phyloP scores from a whole-genome alignment of 345 rosid species.

The Cardamine resedifolia region DNA sequence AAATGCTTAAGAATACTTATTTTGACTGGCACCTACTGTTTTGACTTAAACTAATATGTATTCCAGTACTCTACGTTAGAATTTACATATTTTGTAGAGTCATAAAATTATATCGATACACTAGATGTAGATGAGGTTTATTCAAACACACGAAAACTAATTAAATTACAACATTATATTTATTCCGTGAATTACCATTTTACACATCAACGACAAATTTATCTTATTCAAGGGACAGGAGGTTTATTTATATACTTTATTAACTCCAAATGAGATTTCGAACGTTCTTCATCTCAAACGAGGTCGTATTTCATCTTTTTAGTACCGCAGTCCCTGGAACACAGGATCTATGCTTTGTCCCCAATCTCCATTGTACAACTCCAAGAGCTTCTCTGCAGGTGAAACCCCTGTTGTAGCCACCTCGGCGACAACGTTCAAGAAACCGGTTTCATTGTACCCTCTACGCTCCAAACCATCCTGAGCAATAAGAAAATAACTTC shows the following conservation, averaged over 20 bases:
- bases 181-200: too few species aligned
- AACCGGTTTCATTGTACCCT: slow-evolving; percentile 77
- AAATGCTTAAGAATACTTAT: too few species aligned
- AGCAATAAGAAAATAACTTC: neutral
- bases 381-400: slow-evolving; percentile 77
- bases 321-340: slow-evolving; percentile 69
- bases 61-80: too few species aligned
- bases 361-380: slow-evolving; percentile 74
- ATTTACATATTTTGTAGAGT: too few species aligned
- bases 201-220: too few species aligned
- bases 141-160: too few species aligned
- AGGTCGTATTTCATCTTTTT: neutral
- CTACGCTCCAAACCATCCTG: slow-evolving; percentile 90
- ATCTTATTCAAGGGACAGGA: too few species aligned
- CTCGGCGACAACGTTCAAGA: slow-evolving; percentile 65
- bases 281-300: neutral
- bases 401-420: slow-evolving; percentile 82
- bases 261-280: neutral
- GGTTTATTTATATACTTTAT: neutral
- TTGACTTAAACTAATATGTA: too few species aligned
- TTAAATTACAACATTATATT: too few species aligned
- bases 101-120: too few species aligned
- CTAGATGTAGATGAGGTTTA: too few species aligned
- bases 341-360: slow-evolving; percentile 71
- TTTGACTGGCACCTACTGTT: too few species aligned